A percentile compares a stretch with the other conserved stretches of the same genome.
phyloP scores from a whole-genome alignment of 345 rosid species.

The Microcos paniculata region DNA sequence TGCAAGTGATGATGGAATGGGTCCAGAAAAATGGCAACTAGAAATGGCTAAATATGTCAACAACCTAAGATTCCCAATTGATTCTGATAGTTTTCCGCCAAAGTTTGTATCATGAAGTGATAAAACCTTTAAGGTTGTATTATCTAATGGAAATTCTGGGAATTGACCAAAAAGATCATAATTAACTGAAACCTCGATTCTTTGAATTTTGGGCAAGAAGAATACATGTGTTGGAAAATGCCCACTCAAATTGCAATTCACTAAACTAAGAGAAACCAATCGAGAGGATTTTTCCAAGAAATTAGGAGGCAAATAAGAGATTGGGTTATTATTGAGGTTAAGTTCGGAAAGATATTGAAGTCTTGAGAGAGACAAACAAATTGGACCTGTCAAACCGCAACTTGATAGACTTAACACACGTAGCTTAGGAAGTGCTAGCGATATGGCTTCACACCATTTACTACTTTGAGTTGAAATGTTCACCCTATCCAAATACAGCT shows the following conservation, averaged over 20 bases:
- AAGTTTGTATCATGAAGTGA: neutral
- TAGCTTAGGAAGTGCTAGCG: neutral
- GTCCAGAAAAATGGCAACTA: neutral
- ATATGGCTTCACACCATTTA: neutral
- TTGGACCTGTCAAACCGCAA: neutral
- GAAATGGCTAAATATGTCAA: neutral
- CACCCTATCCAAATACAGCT: neutral
- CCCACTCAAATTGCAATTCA: neutral
- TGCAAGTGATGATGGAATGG: neutral
- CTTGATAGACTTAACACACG: neutral
- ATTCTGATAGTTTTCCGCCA: neutral
- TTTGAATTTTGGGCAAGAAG: neutral
- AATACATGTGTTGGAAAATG: neutral
- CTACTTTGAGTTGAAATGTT: neutral
- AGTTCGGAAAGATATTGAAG: neutral
- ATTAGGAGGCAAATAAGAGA: conserved; percentile 2
- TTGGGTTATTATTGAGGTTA: neutral
- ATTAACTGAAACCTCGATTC: neutral
- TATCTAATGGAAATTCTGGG: neutral
- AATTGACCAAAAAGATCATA: neutral
- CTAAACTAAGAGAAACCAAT: neutral
- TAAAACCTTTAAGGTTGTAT: neutral
- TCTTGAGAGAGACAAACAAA: neutral
- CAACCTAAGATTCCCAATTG: neutral
- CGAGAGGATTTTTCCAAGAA: neutral